Evolutionary conservation across 2,329 filamentous ascomycete species (phyloP), one percentile per base, ranked within the genome.

Genomic region (Trichothecium sympodiale): DNA sequence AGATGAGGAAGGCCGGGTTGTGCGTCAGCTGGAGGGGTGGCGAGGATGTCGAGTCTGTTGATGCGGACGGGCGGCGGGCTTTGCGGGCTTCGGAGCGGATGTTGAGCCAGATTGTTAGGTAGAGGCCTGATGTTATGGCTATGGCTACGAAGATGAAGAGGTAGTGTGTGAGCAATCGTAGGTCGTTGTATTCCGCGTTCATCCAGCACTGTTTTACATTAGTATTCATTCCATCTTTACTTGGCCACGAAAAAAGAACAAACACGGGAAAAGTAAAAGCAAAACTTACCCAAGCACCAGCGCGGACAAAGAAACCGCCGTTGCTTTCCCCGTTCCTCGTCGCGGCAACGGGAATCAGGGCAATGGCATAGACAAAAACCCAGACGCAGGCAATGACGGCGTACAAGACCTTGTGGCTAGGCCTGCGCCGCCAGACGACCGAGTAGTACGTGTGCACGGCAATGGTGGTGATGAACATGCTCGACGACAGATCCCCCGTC

Each of bases 191-290:
- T 13, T 65, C 55, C 4, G 61, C 55, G 39, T 73, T 73, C 39
- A 81, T 69, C 77, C 77, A 82, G 51, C 77, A 81, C 75, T 69
- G 20, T n/a, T n/a, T n/a, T n/a, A n/a, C n/a, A n/a, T n/a, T n/a
- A n/a, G n/a, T n/a, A n/a, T n/a, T n/a, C n/a, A n/a, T n/a, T n/a
- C n/a, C n/a, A n/a, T n/a, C n/a, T n/a, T n/a, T n/a, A n/a, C n/a
- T n/a, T n/a, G n/a, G n/a, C n/a, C n/a, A n/a, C n/a, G n/a, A n/a
- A n/a, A n/a, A n/a, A n/a, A n/a, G 41, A 29, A 35, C 10, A n/a
- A 10, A 33, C 13, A 8, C n/a, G 25, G 14, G 5, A 28, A 35
- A n/a, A n/a, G 8, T 14, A 8, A 25, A 31, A 20, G 8, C 7
- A 20, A 28, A 16, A 55, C 61, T 47, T 54, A 71, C 69, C 69